Base-by-base conservation (phyloP, 2,329 filamentous ascomycete species). In the Curvularia spicifera region DNA sequence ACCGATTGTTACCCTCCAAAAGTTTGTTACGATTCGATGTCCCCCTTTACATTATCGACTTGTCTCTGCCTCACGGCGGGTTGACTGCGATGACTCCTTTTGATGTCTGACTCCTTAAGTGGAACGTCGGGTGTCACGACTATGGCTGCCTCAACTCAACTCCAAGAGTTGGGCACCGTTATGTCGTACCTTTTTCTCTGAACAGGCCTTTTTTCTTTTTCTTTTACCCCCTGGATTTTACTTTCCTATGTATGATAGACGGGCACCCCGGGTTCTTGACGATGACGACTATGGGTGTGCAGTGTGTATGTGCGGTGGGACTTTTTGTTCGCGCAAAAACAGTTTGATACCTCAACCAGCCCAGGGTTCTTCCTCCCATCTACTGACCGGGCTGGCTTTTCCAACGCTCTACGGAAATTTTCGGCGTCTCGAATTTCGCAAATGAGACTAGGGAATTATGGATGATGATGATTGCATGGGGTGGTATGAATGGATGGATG, bases 21-120 rank as follows among this genome's bases (percentile, higher is more conserved):
- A 77, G 74, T 71, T 76, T 74, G 59, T 72, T 52, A 64, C 60
- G 61, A 66, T 64, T 67, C 67, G 60, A 66, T 66, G 66, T 68
- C 46, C 40, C 13, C 63, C 67, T 62, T 59, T 58, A 55, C 35
- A 33, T 18, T 57, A 39, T 40, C 51, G 43, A 13, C 31, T 51
- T 46, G 31, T 60, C 59, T 65, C 47, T 53, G 59, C 55, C 13
- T 45, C 15, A 43, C 22, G 18, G 50, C 50, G 53, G 46, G 51
- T 42, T 46, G 52, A 53, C 24, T 51, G 59, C 53, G 55, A 59
- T 60, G 60, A 49, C 53, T 57, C 13, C 61, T 68, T 57, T 59
- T 44, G 48, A 55, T 56, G 54, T 52, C 60, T 61, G 66, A 71
- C 66, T 61, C 71, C 71, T 75, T 75, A 15, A 63, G 56, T 74